Evolutionary conservation across 1,284 basidiomycete genomes (phyloP), one percentile per base, ranked within the genome.

Genomic region (Neonothopanus nambi): DNA sequence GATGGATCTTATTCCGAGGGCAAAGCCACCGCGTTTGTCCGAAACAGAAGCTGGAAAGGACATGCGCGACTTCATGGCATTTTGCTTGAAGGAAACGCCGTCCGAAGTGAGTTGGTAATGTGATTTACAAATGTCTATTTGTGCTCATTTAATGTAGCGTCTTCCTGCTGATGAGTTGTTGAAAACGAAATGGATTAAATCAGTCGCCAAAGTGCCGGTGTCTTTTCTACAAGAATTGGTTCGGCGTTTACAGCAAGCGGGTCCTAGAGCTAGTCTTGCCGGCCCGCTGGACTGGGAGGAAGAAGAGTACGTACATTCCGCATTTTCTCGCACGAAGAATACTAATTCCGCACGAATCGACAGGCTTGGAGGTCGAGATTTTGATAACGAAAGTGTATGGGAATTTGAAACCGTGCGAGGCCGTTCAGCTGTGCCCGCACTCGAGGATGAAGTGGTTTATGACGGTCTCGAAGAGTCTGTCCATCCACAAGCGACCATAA

Each of bases 171-270:
- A 98, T 49, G 96, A 99, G 62, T 79, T 99, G 3, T 68, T 78
- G 6, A 95, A 91, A 70, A 82, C 84, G n/a, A 96, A 92, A 64
- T 99, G 96, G 95, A 95, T 98, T 63, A 94, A 91, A 65, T 77
- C 81, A 12, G 71, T 84, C 20, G 73, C 82, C 30, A 96, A 91
- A 73, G 74, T 81, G 3, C 81, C 86, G 0, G 71, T 93, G 7
- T 77, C 85, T 0, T 71, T 84, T 8, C 74, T 99, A n/a, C 89
- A 87, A 62, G 96, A 98, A 56, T 78, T 98, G 39, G 81, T 98
- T 45, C 71, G 81, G 24, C 84, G 87, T 28, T 90, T 89, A 46
- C 85, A 93, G 63, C 82, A 82, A 48, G 91, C 89, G 1, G 93
- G 91, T 2, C 85, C 87, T 48, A 80, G 94, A 43, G 85, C 85